Evolutionary conservation across 2,329 filamentous ascomycete species (phyloP).

Genomic region (Talaromyces verruculosus): DNA sequence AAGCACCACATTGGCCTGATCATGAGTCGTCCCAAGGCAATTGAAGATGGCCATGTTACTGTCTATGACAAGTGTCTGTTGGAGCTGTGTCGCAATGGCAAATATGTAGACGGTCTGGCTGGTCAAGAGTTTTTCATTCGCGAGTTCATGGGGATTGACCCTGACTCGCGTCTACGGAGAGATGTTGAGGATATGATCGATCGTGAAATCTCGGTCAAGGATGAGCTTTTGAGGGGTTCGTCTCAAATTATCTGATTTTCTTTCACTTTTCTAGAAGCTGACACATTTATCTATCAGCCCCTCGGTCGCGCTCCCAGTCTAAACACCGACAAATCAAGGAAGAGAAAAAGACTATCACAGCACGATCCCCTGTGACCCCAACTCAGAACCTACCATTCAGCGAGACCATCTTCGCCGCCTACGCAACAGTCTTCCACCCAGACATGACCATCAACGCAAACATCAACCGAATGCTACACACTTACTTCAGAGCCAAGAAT

Average conservation of each 20-base stretch:
- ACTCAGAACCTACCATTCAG: constrained; percentile 8
- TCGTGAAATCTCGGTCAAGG: constrained; percentile 31
- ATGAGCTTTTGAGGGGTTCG: constrained; percentile 30
- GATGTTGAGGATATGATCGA: constrained; percentile 30
- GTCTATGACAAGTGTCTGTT: constrained; percentile 45
- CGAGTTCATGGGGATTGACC: constrained; percentile 39
- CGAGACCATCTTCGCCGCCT: background rate
- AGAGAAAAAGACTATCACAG: background rate
- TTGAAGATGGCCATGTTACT: constrained; percentile 40
- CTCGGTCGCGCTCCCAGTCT: background rate
- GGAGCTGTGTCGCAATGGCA: constrained; percentile 35
- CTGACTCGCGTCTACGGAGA: constrained; percentile 20
- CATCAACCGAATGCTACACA: constrained; percentile 29
- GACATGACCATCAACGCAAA: constrained; percentile 24
- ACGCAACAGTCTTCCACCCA: constrained; percentile 9
- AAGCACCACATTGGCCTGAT: constrained; percentile 38
- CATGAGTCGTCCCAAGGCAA: constrained; percentile 36
- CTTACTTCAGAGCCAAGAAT: constrained; percentile 39
- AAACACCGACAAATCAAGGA: background rate
- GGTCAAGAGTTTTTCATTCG: constrained; percentile 41
- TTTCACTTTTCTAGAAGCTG: background rate
- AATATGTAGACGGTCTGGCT: constrained; percentile 31
- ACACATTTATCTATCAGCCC: background rate
- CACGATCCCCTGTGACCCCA: background rate
- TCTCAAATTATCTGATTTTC: background rate